These are phyloP conservation scores for Combretum micranthum DNA, from an alignment of 345 rosid genomes.

Conservation along the genomic window DNA sequence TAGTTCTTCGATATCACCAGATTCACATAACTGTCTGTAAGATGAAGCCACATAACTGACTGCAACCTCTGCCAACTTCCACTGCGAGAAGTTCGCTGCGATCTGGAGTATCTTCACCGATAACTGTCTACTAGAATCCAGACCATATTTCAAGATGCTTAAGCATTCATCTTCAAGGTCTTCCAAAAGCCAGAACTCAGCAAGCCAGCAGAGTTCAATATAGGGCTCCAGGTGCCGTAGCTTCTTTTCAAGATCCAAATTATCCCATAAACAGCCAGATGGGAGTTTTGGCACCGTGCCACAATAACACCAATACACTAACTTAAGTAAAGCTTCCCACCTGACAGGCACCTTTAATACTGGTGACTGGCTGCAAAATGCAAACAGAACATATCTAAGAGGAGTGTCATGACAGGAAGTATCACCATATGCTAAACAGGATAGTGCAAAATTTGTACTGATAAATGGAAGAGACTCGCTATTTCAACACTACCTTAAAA, in stretches of 20 bases:
- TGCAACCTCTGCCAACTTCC: slow-evolving; percentile 70
- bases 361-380: slow-evolving; percentile 46
- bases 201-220: slow-evolving; percentile 69
- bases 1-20: slow-evolving; percentile 56
- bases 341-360: slow-evolving; percentile 58
- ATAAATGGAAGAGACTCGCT: too few relatives aligned
- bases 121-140: slow-evolving; percentile 41
- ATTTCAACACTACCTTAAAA: too few relatives aligned
- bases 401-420: too few relatives aligned
- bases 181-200: slow-evolving; percentile 80
- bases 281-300: slow-evolving; percentile 50
- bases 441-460: too few relatives aligned
- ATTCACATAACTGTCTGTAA: slow-evolving; percentile 50
- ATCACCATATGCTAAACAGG: too few relatives aligned
- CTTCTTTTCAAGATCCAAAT: slow-evolving; percentile 49
- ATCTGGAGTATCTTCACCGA: slow-evolving; percentile 51
- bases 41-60: slow-evolving; percentile 52
- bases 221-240: slow-evolving; percentile 48
- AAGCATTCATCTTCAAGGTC: slow-evolving; percentile 49
- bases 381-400: background rate
- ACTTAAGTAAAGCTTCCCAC: slow-evolving; percentile 58
- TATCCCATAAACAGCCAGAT: slow-evolving; percentile 68
- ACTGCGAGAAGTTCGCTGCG: slow-evolving; percentile 51
- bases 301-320: slow-evolving; percentile 59
- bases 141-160: slow-evolving; percentile 26